Conservation (phyloP, 2,329 filamentous ascomycete species). For the Leptosphaerulina australis region DNA sequence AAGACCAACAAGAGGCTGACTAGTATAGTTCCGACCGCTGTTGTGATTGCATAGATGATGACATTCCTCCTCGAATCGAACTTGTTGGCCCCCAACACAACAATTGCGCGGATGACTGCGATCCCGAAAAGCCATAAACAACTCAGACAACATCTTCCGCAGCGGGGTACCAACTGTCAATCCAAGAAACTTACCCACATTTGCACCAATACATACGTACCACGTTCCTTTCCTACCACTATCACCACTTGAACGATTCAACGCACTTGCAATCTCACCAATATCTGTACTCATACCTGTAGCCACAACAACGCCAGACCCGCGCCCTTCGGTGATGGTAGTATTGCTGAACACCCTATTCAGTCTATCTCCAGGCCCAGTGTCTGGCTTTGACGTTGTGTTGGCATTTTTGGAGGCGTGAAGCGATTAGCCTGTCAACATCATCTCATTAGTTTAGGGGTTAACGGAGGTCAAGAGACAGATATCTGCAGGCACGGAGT, state of each 20-base stretch:
- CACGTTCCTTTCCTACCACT: constrained; percentile 47
- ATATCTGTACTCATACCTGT: constrained; percentile 75
- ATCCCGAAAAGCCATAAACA: constrained; percentile 39
- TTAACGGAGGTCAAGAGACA: constrained; percentile 69
- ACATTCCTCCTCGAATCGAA: constrained; percentile 47
- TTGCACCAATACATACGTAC: constrained; percentile 30
- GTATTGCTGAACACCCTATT: constrained; percentile 74
- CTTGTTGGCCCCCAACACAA: constrained; percentile 42
- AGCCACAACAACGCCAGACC: constrained; percentile 68
- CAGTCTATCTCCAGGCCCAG: constrained; percentile 68
- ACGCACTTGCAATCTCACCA: constrained; percentile 71
- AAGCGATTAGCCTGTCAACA: constrained; percentile 73
- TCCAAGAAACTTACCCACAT: constrained; percentile 47
- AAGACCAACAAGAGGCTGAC: constrained; percentile 42
- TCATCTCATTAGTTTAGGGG: constrained; percentile 73
- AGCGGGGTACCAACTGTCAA: constrained; percentile 46
- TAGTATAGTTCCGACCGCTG: constrained; percentile 44
- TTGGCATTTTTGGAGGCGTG: constrained; percentile 68
- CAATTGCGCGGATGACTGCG: constrained; percentile 42
- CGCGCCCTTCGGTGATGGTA: constrained; percentile 71
- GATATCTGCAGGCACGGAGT: constrained; percentile 72
- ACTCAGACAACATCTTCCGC: constrained; percentile 44
- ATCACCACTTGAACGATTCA: constrained; percentile 50
- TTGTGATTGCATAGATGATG: constrained; percentile 46
- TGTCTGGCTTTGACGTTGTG: constrained; percentile 57